phyloP scores from a whole-genome alignment of 208 protist species.

The Angomonas desouzai region DNA sequence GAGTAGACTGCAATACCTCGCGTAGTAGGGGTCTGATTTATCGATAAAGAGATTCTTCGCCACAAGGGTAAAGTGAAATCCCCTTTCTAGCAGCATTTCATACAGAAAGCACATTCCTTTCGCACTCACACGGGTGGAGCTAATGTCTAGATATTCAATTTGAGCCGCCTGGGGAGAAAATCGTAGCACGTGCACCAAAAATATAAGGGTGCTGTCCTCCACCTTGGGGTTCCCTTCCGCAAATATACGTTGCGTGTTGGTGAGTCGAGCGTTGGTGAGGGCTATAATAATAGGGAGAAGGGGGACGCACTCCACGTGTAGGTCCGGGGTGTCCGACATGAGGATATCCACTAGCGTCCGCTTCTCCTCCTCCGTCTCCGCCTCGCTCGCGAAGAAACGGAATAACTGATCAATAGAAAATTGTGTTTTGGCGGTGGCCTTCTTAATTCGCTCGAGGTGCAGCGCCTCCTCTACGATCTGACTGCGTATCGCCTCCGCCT shows the following conservation, averaged over 20 bases:
- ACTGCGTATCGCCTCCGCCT: constrained; percentile 53
- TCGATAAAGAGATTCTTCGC: constrained; percentile 35
- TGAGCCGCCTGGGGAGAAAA: constrained; percentile 70
- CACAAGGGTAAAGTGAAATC: constrained; percentile 61
- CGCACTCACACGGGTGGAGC: constrained; percentile 63
- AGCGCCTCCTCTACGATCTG: constrained; percentile 62
- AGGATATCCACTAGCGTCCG: constrained; percentile 59
- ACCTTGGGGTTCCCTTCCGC: constrained; percentile 49
- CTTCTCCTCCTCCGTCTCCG: constrained; percentile 61
- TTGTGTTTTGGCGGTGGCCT: constrained; percentile 56
- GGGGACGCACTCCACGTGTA: constrained; percentile 61
- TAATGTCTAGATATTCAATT: constrained; percentile 80
- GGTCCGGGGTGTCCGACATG: constrained; percentile 47
- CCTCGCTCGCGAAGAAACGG: constrained; percentile 70
- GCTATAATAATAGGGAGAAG: constrained; percentile 67
- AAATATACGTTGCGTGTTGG: constrained; percentile 53
- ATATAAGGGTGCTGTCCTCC: constrained; percentile 67
- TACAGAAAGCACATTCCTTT: constrained; percentile 75
- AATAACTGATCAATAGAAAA: constrained; percentile 76
- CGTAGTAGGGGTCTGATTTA: constrained; percentile 3
- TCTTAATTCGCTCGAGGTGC: constrained; percentile 62
- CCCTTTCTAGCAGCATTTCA: constrained; percentile 75
- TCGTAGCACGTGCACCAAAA: constrained; percentile 73
- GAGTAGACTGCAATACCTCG: background rate
- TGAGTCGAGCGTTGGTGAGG: constrained; percentile 74